Base-by-base conservation (phyloP, 2,329 filamentous ascomycete genomes). In the Chaetomiaceae sp. region DNA sequence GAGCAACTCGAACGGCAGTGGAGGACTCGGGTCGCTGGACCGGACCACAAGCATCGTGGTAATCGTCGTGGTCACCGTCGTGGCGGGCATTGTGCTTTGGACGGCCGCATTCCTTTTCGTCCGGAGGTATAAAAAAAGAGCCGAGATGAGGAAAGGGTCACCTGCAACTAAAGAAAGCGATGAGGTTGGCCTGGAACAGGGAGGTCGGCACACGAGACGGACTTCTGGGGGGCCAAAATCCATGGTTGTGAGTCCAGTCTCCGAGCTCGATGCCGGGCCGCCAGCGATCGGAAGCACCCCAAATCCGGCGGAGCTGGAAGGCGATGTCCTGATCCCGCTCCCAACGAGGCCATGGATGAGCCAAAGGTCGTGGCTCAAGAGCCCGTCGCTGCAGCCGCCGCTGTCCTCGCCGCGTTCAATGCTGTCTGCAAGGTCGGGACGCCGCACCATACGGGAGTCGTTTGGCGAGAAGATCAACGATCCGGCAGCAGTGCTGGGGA, bases 261-360 rank as follows among this genome's bases (percentile, higher is more conserved):
- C 58, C 3, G 58, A 61, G 44, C 54, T 61, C 33, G 55, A 56
- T 5, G 46, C 50, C 14, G 45, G 37, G 11, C 14, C 49, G 2
- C 52, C 58, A 3, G 51, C 46, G 10, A 48, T 59, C 9, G 61
- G 61, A 25, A 63, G 53, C 55, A 51, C 52, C 1, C 48, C 54
- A 2, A 63, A 63, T 33, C 61, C 61, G 18, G 61, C 61, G 10
- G 61, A 63, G 54, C 61, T 63, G 14, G 57, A 59, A 34, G 61
- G 56, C 27, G 54, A 57, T 20, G 2, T 43, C 11, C 16, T 40
- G 16, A 9, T 47, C 11, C 32, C 43, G 1, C 20, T 29, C 1
- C 36, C 48, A 1, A 10, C 45, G 3, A 53, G 41, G 27, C 36
- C 46, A 11, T 55, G 54, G 50, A 21, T 49, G 16, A 30, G 44